Evolutionary conservation across 495 filamentous ascomycete genomes (phyloP), one percentile per base, ranked within the genome.

Genomic region (Lasiosphaeriaceae sp.): DNA sequence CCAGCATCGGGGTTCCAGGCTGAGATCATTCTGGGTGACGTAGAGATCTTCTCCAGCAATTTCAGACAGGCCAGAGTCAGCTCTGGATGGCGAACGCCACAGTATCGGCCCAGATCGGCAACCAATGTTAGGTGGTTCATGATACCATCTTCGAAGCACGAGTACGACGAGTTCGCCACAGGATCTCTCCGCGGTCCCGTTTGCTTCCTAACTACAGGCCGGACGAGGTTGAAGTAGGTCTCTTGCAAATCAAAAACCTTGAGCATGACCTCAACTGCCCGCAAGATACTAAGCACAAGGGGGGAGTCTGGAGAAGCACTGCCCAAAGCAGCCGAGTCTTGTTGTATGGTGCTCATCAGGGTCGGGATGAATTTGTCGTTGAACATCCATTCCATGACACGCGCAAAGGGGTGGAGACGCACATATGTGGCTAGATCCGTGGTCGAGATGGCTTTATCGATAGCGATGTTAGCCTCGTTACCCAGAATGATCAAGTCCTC

Each of bases 331-430:
- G 74, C 70, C 19, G 87, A 67, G 63, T 94, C 81, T 65, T 92
- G 84, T 52, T 90, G 84, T 37, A 91, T 83, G 12, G 85, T 83
- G 50, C 83, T 77, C 66, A 96, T 91, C 14, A 99, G 70, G 20
- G 85, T 83, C 58, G 80, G 80, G 53, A 96, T 80, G 22, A 96
- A 90, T 59, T 89, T 90, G 60, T 94, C 90, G 62, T 96, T 96
- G 67, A 96, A 96, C 69, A 97, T 80, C 90, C 95, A 97, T 68
- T 97, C 95, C 84, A 96, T 94, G 21, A 92, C 89, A 37, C 94
- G 83, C 19, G 88, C 84, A 62, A 96, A 97, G 9, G 94, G 91
- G 72, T 99, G 94, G 22, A 96, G 79, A 6, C 85, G 82, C 54
- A 90, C 81, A 62, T 99, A 99, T 16, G 78, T 77, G 47, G 83